Evolutionary conservation across 257 asterid genomes (phyloP).

Genomic region (Eucommia ulmoides): DNA sequence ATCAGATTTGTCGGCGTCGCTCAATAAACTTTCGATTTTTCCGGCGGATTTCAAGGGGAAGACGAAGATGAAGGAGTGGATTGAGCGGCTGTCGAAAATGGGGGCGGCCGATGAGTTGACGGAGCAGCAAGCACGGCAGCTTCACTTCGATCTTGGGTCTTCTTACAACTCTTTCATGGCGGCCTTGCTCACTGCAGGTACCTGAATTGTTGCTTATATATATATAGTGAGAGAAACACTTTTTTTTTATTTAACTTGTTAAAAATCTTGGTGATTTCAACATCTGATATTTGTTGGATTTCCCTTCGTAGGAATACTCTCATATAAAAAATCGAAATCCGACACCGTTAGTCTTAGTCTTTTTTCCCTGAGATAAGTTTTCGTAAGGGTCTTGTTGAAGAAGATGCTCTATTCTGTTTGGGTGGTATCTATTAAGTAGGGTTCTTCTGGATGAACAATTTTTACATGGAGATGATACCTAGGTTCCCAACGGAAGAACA

Average conservation of each 20-base stretch:
- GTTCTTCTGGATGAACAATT: constrained; percentile 29
- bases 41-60: constrained; percentile 93
- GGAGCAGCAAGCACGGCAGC: constrained; percentile 97
- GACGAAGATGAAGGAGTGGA: constrained; percentile 92
- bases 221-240: too few relatives aligned
- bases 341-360: constrained; percentile 78
- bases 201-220: too few relatives aligned
- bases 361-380: constrained; percentile 62
- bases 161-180: constrained; percentile 97
- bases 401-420: constrained; percentile 62
- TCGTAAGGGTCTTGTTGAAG: constrained; percentile 69
- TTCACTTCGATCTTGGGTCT: constrained; percentile 81
- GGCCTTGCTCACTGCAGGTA: constrained; percentile 64
- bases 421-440: constrained; percentile 71
- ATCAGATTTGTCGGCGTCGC: constrained; percentile 65
- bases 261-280: too few relatives aligned
- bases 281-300: constrained; percentile 67
- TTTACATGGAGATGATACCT: background rate
- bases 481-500: too few relatives aligned
- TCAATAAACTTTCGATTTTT: constrained; percentile 64
- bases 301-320: constrained; percentile 71
- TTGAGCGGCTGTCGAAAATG: constrained; percentile 72
- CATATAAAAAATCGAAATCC: too few relatives aligned
- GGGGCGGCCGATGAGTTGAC: constrained; percentile 93
- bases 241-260: too few relatives aligned